Evolutionary conservation across 2,329 filamentous ascomycete species (phyloP), one percentile per base, ranked within the genome.

Genomic region (Xylariales sp.): DNA sequence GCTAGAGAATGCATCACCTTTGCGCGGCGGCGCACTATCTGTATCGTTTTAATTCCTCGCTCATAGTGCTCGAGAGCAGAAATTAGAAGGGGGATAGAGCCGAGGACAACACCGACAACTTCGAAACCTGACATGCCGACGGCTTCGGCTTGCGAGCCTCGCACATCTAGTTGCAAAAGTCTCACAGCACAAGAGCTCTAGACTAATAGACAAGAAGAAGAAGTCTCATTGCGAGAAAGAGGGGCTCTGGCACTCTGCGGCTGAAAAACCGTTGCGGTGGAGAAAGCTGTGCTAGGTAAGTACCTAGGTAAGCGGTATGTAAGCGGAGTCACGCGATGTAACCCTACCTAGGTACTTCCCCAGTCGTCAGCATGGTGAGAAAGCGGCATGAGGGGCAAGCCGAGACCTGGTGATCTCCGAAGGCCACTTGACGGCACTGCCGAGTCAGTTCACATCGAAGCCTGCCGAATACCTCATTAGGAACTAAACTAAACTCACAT

Each of bases 1-100:
- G 73, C 69, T 1, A 79, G 71, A 10, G 55, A 74, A 2, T 61
- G 68, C 5, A 76, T 58, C 16, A 78, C 76, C 0, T 69, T 67
- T 0, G 71, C 53, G 1, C 72, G 72, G 0, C 67, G 70, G 7
- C 67, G 71, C 63, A 76, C 49, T 5, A 64, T 67, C 28, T 56
- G 46, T 62, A 65, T 62, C 23, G 49, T 70, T 0, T 68, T 65
- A 6, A 78, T 55, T 16, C 73, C 74, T 5, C 75, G 53, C 36
- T 70, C 53, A 34, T 72, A 72, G 10, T 73, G 64, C 36, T 76
- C 69, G 1, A 75, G 59, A 18, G 68, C 70, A 4, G 67, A 67
- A 12, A 75, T 64, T 6, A 74, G 50, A 36, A 75, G 59, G 8
- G 74, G 73, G 4, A 76, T 69, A 14, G 67, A 18, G 10, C 72